Conservation (phyloP, 1,284 basidiomycete species). For the Heliocybe sulcata region DNA sequence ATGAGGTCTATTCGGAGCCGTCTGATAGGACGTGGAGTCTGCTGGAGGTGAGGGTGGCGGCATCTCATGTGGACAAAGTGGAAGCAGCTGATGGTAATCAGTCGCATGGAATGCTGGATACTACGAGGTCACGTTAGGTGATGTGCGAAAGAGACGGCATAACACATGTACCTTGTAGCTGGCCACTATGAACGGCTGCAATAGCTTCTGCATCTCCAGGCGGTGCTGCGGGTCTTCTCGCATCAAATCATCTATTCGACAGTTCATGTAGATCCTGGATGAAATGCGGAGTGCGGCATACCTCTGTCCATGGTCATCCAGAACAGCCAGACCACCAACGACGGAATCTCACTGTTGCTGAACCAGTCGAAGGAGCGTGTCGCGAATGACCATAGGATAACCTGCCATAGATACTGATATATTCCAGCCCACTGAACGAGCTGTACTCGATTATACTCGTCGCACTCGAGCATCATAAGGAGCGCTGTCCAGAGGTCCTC, state of each 20-base stretch:
- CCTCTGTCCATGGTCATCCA: slow-evolving; percentile 1
- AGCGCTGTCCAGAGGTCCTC: background rate
- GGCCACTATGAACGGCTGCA: background rate
- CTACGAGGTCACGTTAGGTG: too few species aligned
- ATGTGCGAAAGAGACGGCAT: background rate
- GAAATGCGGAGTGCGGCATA: background rate
- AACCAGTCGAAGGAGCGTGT: background rate
- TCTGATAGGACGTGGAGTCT: slow-evolving; percentile 6
- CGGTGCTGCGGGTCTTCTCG: background rate
- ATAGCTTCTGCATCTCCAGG: background rate
- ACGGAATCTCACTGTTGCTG: background rate
- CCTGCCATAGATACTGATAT: background rate
- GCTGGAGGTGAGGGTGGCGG: slow-evolving; percentile 14
- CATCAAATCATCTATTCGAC: background rate
- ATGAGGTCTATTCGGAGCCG: slow-evolving; percentile 7
- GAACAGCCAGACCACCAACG: background rate
- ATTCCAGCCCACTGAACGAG: background rate
- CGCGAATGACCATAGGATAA: background rate
- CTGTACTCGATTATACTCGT: background rate
- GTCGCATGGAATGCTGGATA: background rate
- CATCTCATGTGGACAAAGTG: background rate
- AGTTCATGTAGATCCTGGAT: background rate
- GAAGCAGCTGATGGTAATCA: background rate
- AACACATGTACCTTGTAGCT: background rate
- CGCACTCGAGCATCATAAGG: background rate